These are phyloP conservation scores for Picea mariana DNA, from an alignment of 83 land plant species.

Conservation along the genomic window DNA sequence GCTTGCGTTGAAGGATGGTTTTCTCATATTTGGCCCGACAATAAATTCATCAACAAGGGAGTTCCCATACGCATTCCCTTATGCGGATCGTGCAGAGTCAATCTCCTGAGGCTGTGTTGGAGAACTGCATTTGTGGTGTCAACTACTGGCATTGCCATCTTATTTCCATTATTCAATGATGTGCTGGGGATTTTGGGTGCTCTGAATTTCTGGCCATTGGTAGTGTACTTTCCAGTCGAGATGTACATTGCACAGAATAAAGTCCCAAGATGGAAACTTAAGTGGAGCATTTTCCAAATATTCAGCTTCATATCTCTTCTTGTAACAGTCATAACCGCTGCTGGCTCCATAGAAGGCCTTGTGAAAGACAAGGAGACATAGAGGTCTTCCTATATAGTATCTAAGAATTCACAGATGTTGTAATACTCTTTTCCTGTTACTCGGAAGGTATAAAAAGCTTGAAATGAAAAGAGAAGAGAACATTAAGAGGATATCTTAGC, in stretches of 20 bases:
- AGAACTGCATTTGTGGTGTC: slow-evolving; percentile 58
- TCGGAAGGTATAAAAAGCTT: too few species aligned
- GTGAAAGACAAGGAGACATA: too few species aligned
- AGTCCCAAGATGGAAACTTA: too few species aligned
- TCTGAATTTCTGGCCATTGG: slow-evolving; percentile 84
- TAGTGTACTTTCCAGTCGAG: slow-evolving; percentile 83
- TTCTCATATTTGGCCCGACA: slow-evolving; percentile 46
- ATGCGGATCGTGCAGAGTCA: slow-evolving; percentile 28
- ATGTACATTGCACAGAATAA: slow-evolving; percentile 73
- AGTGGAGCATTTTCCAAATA: too few species aligned
- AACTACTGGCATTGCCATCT: slow-evolving; percentile 64
- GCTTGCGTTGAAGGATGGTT: slow-evolving; percentile 62
- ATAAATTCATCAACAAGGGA: slow-evolving; percentile 32
- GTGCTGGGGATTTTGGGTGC: slow-evolving; percentile 83
- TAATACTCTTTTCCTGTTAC: too few species aligned
- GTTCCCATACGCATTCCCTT: slow-evolving; percentile 34
- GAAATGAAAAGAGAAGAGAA: too few species aligned
- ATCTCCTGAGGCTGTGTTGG: slow-evolving; percentile 52
- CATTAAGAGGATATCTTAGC: too few species aligned
- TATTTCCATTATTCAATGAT: slow-evolving; percentile 85
- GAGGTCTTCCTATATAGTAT: too few species aligned
- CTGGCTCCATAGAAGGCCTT: too few species aligned
- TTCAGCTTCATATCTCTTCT: too few species aligned
- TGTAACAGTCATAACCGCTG: too few species aligned
- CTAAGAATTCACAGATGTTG: too few species aligned